These are phyloP conservation scores for Diaporthe sp. DNA, from an alignment of 2,329 filamentous ascomycete species.

Conservation along the genomic window DNA sequence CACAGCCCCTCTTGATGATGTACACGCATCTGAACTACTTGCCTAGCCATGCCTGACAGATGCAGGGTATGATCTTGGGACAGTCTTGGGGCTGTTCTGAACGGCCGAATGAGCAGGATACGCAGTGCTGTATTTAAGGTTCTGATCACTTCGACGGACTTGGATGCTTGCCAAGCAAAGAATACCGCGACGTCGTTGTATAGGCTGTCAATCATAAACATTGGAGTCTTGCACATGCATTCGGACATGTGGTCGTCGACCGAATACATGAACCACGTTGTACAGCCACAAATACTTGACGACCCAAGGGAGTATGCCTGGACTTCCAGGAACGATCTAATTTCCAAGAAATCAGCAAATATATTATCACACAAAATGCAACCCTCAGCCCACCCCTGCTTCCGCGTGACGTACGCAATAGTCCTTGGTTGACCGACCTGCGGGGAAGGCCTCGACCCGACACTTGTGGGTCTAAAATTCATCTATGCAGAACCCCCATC, in stretches of 20 bases:
- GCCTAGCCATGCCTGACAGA: not conserved
- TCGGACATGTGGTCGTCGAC: too few relatives aligned
- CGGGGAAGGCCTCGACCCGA: conserved; percentile 33
- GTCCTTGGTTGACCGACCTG: conserved; percentile 22
- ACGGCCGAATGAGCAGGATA: not conserved
- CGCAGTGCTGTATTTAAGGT: not conserved
- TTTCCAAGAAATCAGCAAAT: not conserved
- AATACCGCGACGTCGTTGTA: not conserved
- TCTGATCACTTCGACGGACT: not conserved
- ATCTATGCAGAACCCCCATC: not conserved
- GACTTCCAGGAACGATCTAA: not conserved
- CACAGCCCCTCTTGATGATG: not conserved
- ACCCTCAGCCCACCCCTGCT: not conserved
- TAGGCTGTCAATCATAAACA: too few relatives aligned
- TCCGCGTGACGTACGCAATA: not conserved
- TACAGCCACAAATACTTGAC: not conserved
- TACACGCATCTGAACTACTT: not conserved
- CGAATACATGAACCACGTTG: not conserved
- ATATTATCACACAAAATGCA: not conserved
- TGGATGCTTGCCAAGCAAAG: not conserved
- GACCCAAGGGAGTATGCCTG: not conserved
- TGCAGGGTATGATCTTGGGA: not conserved
- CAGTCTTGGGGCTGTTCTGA: not conserved
- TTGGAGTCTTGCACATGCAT: too few relatives aligned
- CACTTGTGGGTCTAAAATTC: conserved; percentile 19